Percentiles rank a stretch among this genome's conserved stretches.
Evolutionary conservation across 768 basidiomycete genomes (phyloP).

Genomic region (Jaapia argillacea): DNA sequence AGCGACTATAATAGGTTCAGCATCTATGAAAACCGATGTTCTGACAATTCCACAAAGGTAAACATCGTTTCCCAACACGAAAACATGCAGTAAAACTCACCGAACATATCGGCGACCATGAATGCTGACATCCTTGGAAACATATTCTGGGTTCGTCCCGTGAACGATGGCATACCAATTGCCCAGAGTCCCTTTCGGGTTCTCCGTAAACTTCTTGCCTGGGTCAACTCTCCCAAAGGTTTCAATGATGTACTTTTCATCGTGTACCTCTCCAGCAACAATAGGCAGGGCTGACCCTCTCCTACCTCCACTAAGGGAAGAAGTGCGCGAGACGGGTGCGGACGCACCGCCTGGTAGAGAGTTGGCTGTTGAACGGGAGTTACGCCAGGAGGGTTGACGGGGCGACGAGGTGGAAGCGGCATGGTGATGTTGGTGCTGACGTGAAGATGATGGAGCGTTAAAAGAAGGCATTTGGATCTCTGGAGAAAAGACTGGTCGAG

Average conservation of each 20-base stretch:
- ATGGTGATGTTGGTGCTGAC: too few relatives aligned
- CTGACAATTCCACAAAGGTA: conserved; percentile 17
- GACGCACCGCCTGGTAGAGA: not conserved
- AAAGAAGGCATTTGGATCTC: not conserved
- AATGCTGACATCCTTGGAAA: conserved; percentile 17
- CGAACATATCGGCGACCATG: conserved; percentile 31
- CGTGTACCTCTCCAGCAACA: conserved; percentile 25
- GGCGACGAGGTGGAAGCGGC: not conserved
- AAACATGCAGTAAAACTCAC: conserved; percentile 19
- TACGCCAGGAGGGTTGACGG: not conserved
- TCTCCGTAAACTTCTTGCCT: conserved; percentile 23
- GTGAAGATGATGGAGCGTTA: not conserved
- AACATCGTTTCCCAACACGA: too few relatives aligned
- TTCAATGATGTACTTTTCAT: conserved; percentile 21
- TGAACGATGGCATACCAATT: conserved; percentile 24
- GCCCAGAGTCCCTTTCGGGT: conserved; percentile 43
- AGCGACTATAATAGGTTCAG: conserved; percentile 34
- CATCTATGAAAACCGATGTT: conserved; percentile 17
- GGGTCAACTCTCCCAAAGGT: conserved; percentile 16
- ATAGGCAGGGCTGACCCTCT: not conserved
- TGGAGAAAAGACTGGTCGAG: not conserved
- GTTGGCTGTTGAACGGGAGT: too few relatives aligned
- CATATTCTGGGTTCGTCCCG: conserved; percentile 18
- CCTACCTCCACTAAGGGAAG: not conserved
- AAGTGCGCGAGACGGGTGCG: not conserved